Evolutionary conservation across 2,329 filamentous ascomycete species (phyloP), one percentile per base, ranked within the genome.

Genomic region (Scedosporium minutisporum): DNA sequence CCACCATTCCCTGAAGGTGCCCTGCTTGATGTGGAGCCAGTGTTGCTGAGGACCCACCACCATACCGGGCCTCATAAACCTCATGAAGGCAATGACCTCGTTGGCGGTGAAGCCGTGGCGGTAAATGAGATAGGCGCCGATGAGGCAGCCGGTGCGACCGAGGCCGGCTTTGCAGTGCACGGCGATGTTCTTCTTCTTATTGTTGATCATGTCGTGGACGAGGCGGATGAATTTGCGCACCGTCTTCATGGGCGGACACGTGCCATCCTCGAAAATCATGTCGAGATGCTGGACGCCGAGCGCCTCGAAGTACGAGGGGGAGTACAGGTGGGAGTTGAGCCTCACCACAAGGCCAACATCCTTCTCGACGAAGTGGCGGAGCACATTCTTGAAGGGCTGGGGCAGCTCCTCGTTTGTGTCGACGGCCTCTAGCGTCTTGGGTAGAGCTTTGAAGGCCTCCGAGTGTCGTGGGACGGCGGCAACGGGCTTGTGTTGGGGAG

Each of bases 241-340:
- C n/a, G 93, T 87, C 18, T 85, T 85, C 61, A 99, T 80, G 1
- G 91, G 87, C 23, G 95, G 95, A 74, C 95, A 99, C 3, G 95
- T 99, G 66, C 95, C 95, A 69, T 99, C 95, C 71, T 97, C 95
- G 71, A 99, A 99, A 71, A 99, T 97, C 95, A 99, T 99, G 77
- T 99, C 95, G 48, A 97, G 81, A 73, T 99, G 95, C 70, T 92
- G 88, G 71, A 99, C 97, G 33, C 93, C 93, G 61, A 99, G 81
- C 3, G 93, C 91, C 66, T 93, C 95, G 74, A 99, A 99, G 78
- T 93, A 97, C n/a, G 92, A 93, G 0, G 95, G 90, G 0, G 91
- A 96, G 80, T 99, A 99, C 6, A 99, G 84, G 67, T 93, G 90
- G 0, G 93, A 97, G 79, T 99, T 99, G 66, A 99, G 81, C 51